Base-by-base conservation (phyloP, 2,329 filamentous ascomycete species). In the Fusarium clavum region DNA sequence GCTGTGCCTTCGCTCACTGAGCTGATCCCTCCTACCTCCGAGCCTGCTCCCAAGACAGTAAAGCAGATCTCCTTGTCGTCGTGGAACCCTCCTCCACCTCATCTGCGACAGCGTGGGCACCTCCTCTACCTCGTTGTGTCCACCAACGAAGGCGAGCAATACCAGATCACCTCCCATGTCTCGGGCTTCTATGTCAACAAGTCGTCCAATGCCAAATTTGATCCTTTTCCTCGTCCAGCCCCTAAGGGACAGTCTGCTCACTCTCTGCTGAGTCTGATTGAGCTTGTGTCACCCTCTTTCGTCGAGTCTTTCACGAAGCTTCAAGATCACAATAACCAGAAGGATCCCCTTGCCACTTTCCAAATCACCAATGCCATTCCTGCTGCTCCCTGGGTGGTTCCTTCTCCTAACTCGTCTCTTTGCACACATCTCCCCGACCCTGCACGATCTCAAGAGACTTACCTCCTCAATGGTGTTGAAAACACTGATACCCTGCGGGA, bases 171-270 rank as follows among this genome's bases (percentile, higher is more conserved):
- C 12, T 90, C 93, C 16, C 94, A 98, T 76, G 92, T 97, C 53
- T 94, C 94, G 16, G 96, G 96, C 22, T 99, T 99, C 85, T 99
- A 91, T 80, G 92, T 98, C 77, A 99, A 97, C 87, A 97, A 94
- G 81, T 98, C 93, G 30, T 96, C 94, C 57, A 98, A 96, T 81
- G 89, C 88, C 82, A 98, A 96, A 82, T 99, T 99, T 76, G 96
- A 98, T 79, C 96, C 96, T 12, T 91, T 90, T 73, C 94, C 94
- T 9, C 89, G 92, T 69, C 86, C 90, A 38, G 86, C 91, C 18
- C 92, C 94, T 27, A 98, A 97, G 83, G 90, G 89, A 40, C 86
- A 89, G 73, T 87, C 89, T 20, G 90, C 94, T 4, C 96, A 98
- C 82, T 99, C 96, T 13, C 87, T 99, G 49, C 87, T 98, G 67